A percentile compares a stretch with the other conserved stretches of the same genome.
These are phyloP conservation scores for Pluteus cervinus DNA, from an alignment of 768 basidiomycete genomes.

Conservation along the genomic window DNA sequence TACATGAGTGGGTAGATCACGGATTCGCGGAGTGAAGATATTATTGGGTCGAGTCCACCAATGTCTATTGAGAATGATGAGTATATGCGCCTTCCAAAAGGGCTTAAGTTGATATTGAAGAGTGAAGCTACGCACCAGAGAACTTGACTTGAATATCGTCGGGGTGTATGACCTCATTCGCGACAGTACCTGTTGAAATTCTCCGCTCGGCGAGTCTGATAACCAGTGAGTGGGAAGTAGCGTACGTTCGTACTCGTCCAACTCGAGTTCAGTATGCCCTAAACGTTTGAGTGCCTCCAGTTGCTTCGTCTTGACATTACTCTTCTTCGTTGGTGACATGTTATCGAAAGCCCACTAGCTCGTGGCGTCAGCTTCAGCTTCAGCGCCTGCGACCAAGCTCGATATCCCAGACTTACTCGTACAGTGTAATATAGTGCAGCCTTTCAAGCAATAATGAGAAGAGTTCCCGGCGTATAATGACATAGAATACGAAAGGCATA, in stretches of 20 bases:
- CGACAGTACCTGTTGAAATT: slow-evolving; percentile 75
- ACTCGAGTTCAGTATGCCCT: slow-evolving; percentile 65
- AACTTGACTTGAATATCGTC: slow-evolving; percentile 81
- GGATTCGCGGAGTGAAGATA: slow-evolving; percentile 86
- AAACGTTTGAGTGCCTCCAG: slow-evolving; percentile 63
- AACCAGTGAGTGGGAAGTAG: too few species aligned
- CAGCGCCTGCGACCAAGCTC: not conserved
- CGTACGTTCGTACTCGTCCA: slow-evolving; percentile 91
- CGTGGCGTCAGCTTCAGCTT: slow-evolving; percentile 1
- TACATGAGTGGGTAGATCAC: slow-evolving; percentile 93
- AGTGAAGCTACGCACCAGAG: slow-evolving; percentile 43
- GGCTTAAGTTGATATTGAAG: not conserved
- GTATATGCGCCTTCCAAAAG: not conserved
- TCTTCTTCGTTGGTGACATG: slow-evolving; percentile 45
- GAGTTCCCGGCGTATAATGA: slow-evolving; percentile 14
- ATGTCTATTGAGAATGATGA: slow-evolving; percentile 49
- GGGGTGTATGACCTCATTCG: slow-evolving; percentile 89
- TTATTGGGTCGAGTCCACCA: slow-evolving; percentile 89
- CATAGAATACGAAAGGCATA: slow-evolving; percentile 18
- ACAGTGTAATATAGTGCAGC: slow-evolving; percentile 76
- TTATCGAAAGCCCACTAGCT: slow-evolving; percentile 62
- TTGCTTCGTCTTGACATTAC: slow-evolving; percentile 63
- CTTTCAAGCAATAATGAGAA: slow-evolving; percentile 33
- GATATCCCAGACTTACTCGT: slow-evolving; percentile 38
- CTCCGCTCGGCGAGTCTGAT: too few species aligned